Evolutionary conservation across 2,329 filamentous ascomycete genomes (phyloP).

Genomic region (Fusarium multiceps): DNA sequence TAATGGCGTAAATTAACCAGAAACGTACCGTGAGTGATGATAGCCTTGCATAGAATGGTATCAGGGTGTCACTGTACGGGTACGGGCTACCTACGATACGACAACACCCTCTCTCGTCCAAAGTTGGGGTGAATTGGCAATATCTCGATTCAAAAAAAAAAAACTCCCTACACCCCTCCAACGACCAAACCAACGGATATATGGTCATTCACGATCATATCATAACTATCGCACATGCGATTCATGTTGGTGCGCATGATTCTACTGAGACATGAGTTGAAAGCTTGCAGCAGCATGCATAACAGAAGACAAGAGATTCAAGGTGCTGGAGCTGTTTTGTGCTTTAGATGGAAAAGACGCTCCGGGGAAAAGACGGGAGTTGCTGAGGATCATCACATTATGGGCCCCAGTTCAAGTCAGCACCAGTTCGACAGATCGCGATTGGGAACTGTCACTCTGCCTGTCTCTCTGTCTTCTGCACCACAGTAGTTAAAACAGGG

Average conservation of each 20-base stretch:
- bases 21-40: constrained; percentile 1
- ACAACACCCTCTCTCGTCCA: constrained; percentile 21
- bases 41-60: constrained; percentile 35
- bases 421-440: constrained; percentile 35
- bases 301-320: not conserved
- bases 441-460: constrained; percentile 19
- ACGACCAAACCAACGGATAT: not conserved
- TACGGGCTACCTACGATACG: not conserved
- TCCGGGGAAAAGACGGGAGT: not conserved
- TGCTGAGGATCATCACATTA: constrained; percentile 24
- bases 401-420: constrained; percentile 1
- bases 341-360: not conserved
- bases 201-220: constrained; percentile 10
- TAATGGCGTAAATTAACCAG: constrained; percentile 5
- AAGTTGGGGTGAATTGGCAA: not conserved
- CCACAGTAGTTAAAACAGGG: not conserved
- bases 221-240: not conserved
- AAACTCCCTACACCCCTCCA: constrained; percentile 7
- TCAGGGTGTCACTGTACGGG: not conserved
- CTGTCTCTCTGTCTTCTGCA: not conserved
- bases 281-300: not conserved
- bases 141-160: constrained; percentile 25
- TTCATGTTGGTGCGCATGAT: not conserved
- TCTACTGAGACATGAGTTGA: not conserved
- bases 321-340: not conserved